These are phyloP conservation scores for Amorphotheca resinae DNA, from an alignment of 495 filamentous ascomycete genomes.

Conservation along the genomic window DNA sequence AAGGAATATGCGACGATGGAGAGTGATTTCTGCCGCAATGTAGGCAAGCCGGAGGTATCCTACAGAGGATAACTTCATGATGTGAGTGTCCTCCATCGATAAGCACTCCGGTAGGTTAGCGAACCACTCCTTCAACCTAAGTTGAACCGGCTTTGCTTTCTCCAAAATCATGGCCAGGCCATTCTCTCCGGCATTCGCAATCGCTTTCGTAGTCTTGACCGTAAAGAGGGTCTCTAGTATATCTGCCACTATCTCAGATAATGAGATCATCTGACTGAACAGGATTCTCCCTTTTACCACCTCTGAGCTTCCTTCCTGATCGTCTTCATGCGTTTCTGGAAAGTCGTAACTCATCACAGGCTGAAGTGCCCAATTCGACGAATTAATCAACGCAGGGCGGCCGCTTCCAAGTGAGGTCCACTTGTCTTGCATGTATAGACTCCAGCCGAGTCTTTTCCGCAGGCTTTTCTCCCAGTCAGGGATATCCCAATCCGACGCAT, in stretches of 20 bases:
- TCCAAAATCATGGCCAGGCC: conserved; percentile 49
- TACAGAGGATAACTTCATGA: conserved; percentile 40
- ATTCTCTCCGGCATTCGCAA: conserved; percentile 32
- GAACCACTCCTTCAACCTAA: conserved; percentile 74
- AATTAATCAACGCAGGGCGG: conserved; percentile 66
- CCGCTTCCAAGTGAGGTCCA: conserved; percentile 81
- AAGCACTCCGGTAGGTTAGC: conserved; percentile 48
- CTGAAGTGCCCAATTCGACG: conserved; percentile 71
- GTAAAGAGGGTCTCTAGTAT: conserved; percentile 73
- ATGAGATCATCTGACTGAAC: conserved; percentile 59
- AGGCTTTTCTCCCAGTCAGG: conserved; percentile 76
- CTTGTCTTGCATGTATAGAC: conserved; percentile 83
- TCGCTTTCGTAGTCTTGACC: conserved; percentile 41
- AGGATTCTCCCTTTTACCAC: conserved; percentile 54
- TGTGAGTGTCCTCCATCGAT: conserved; percentile 47
- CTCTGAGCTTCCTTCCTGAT: conserved; percentile 47
- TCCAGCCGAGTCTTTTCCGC: conserved; percentile 77
- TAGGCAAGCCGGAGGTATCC: conserved; percentile 75
- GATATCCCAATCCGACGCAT: conserved; percentile 74
- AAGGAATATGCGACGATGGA: conserved; percentile 69
- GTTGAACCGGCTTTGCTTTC: conserved; percentile 68
- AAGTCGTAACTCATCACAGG: conserved; percentile 58
- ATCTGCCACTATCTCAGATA: conserved; percentile 64
- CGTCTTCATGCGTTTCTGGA: conserved; percentile 45
- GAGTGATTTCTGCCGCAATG: conserved; percentile 72